These are phyloP conservation scores for Fusarium sp. DNA, from an alignment of 2,329 filamentous ascomycete species.

Conservation along the genomic window DNA sequence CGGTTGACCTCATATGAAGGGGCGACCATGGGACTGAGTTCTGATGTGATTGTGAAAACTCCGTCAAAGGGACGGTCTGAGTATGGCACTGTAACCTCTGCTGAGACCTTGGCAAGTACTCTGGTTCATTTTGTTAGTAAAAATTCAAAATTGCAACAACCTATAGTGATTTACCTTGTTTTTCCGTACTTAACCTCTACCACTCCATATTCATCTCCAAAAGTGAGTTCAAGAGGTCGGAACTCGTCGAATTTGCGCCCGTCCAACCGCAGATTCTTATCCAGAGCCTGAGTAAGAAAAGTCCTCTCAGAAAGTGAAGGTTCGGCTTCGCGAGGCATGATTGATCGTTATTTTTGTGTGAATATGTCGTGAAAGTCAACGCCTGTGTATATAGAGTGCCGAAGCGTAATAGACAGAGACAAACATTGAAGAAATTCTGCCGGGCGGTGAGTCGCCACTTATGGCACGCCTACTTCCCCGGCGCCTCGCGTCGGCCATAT, in stretches of 20 bases:
- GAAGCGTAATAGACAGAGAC: slow-evolving; percentile 23
- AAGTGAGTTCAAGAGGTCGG: slow-evolving; percentile 80
- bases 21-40: slow-evolving; percentile 92
- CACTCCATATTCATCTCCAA: slow-evolving; percentile 92
- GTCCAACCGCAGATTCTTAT: slow-evolving; percentile 85
- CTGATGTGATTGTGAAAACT: slow-evolving; percentile 91
- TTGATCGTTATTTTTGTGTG: slow-evolving; percentile 46
- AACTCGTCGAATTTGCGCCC: slow-evolving; percentile 85
- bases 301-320: slow-evolving; percentile 89
- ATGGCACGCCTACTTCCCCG: slow-evolving; percentile 21
- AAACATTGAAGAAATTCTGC: slow-evolving; percentile 59
- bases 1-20: slow-evolving; percentile 90
- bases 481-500: slow-evolving; percentile 13
- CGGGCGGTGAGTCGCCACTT: slow-evolving; percentile 59
- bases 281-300: slow-evolving; percentile 86
- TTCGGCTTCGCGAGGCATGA: slow-evolving; percentile 92
- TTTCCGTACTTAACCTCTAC: slow-evolving; percentile 90
- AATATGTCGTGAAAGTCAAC: slow-evolving; percentile 19
- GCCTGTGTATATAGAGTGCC: slow-evolving; percentile 6
- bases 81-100: slow-evolving; percentile 88
- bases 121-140: slow-evolving; percentile 60
- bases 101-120: slow-evolving; percentile 85
- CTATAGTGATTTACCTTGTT: slow-evolving; percentile 74
- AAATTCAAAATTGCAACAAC: background rate
- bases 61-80: slow-evolving; percentile 94